Evolutionary conservation across 345 rosid genomes (phyloP), one percentile per base, ranked within the genome.

Genomic region (Eucalyptus regnans): DNA sequence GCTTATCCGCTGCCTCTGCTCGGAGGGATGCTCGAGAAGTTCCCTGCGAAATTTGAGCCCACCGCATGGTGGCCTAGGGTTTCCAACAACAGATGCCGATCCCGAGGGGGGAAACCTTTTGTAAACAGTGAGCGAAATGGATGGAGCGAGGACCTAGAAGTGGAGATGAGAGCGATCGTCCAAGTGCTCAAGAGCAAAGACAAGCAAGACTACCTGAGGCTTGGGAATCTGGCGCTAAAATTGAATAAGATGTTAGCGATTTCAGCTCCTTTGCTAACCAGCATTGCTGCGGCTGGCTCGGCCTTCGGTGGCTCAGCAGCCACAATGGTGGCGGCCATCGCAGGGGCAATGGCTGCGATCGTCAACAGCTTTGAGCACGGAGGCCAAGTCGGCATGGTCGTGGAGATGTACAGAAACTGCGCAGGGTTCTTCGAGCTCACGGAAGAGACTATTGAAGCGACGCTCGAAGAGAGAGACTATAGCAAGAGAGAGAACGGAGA

Each of bases 381-480:
- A 3, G 92, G 90, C 8, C 96, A 94, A 88, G 92, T 94, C 1
- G 95, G 96, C 5, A 94, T 93, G 95, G 95, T 93, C 71, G 71
- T 94, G n/a, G 96, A 94, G 90, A 93, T 94, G 94, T 94, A 94
- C 87, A 90, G 95, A 83, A 92, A 92, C 89, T 92, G 92, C 37
- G 93, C 93, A 0, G 96, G 95, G 15, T 91, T 89, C 91, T 91
- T 94, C 51, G 33, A 52, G 7, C 90, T 90, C 3, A 17, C 87
- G 88, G 93, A 90, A 79, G 93, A 91, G 83, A 88, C 92, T 4
- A 91, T 93, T 6, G 92, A 90, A 43, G 80, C 90, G 1, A 89
- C 88, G 8, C 71, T 92, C 12, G 86, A 89, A 23, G 92, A 89
- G 88, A 31, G 64, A 16, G 91, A 91, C 3, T 37, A 44, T n/a